Conservation (phyloP, 2,329 filamentous ascomycete species). For the Penicillium sp. region DNA sequence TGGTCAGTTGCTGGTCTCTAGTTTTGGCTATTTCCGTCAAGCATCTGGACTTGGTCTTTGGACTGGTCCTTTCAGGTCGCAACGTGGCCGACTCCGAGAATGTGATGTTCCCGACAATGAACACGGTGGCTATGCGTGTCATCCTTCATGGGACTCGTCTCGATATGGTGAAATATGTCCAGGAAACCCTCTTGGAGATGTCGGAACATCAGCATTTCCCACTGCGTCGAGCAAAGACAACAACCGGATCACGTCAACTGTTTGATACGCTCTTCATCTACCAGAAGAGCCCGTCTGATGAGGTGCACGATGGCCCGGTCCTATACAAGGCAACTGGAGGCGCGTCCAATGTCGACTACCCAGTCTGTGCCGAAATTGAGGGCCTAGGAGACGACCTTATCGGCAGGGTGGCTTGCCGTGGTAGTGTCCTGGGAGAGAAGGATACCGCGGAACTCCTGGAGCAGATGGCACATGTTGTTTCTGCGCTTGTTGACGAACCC, state of each 20-base stretch:
- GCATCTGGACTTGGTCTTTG: constrained; percentile 71
- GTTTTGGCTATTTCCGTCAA: constrained; percentile 58
- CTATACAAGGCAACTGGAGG: constrained; percentile 61
- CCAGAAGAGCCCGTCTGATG: constrained; percentile 49
- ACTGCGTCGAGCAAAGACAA: constrained; percentile 60
- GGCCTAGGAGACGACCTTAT: constrained; percentile 49
- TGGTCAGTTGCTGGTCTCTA: constrained; percentile 69
- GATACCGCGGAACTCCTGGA: constrained; percentile 51
- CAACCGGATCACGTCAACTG: constrained; percentile 44
- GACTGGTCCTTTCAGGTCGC: constrained; percentile 77
- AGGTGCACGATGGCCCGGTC: constrained; percentile 7
- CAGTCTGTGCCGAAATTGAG: constrained; percentile 77
- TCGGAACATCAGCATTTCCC: constrained; percentile 71
- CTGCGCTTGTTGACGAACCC: constrained; percentile 49
- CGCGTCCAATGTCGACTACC: constrained; percentile 68
- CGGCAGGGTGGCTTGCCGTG: constrained; percentile 69
- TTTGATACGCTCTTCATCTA: constrained; percentile 64
- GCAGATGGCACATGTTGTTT: constrained; percentile 56
- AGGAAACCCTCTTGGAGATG: constrained; percentile 61
- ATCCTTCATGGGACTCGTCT: constrained; percentile 62
- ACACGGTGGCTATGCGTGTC: constrained; percentile 70
- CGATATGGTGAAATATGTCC: constrained; percentile 66
- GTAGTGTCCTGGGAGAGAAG: constrained; percentile 45
- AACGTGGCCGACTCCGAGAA: constrained; percentile 63
- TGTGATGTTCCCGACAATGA: constrained; percentile 84